Percentiles rank a stretch among this genome's conserved stretches.
Conservation (phyloP, 345 rosid genomes). For the Geranium brycei region DNA sequence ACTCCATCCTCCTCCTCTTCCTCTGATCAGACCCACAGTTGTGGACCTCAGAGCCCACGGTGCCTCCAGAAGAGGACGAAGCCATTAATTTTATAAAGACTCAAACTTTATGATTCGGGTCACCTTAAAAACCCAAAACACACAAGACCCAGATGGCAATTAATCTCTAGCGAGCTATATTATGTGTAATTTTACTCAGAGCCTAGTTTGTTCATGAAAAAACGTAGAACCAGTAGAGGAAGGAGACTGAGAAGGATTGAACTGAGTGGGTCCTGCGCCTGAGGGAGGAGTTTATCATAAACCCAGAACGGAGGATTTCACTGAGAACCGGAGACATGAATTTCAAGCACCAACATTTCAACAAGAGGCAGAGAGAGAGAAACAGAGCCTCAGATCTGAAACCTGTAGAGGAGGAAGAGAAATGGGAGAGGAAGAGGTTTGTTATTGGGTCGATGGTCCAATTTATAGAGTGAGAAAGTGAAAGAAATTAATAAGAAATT, state of each 20-base stretch:
- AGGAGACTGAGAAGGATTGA: slow-evolving; percentile 18
- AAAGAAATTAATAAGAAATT: neutral
- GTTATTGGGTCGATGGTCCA: slow-evolving; percentile 2
- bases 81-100: slow-evolving; percentile 3
- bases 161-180: neutral
- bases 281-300: slow-evolving; percentile 13
- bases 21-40: slow-evolving; percentile 9
- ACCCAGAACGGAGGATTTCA: slow-evolving; percentile 17
- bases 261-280: slow-evolving; percentile 16
- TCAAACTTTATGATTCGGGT: neutral
- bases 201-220: slow-evolving; percentile 7
- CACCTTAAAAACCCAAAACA: neutral
- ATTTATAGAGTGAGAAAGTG: slow-evolving; percentile 5
- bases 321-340: slow-evolving; percentile 17
- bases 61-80: slow-evolving; percentile 3
- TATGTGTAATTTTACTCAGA: neutral
- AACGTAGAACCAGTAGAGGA: slow-evolving; percentile 24
- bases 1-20: slow-evolving; percentile 31
- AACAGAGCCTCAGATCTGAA: neutral
- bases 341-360: slow-evolving; percentile 3
- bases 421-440: slow-evolving; percentile 2
- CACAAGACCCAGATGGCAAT: slow-evolving; percentile 3
- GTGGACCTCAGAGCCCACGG: neutral
- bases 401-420: neutral
- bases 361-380: neutral